Evolutionary conservation across 2,329 filamentous ascomycete species (phyloP).

Genomic region (Berkeleyomyces rouxiae): DNA sequence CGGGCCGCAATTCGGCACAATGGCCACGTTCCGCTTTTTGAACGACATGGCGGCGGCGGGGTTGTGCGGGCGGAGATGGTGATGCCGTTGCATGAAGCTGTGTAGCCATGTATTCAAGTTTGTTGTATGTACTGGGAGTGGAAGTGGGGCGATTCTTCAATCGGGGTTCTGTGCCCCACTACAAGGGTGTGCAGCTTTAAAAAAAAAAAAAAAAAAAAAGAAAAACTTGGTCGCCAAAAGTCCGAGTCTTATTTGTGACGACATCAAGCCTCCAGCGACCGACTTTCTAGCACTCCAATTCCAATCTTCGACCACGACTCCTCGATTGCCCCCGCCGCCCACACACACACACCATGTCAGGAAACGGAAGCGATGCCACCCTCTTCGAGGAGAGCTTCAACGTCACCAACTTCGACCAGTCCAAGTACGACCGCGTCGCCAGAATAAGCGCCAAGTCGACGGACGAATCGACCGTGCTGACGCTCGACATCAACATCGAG

Average conservation of each 20-base stretch:
- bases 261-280: neutral
- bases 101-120: too few relatives aligned
- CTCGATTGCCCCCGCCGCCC: neutral
- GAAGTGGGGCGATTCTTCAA: slow-evolving; percentile 5
- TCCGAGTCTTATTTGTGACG: neutral
- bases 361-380: slow-evolving; percentile 63
- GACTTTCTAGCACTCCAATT: neutral
- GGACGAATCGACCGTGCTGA: slow-evolving; percentile 60
- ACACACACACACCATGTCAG: slow-evolving; percentile 23
- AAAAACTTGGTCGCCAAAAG: neutral
- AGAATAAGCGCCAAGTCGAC: slow-evolving; percentile 63
- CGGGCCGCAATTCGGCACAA: slow-evolving; percentile 22
- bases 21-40: slow-evolving; percentile 38
- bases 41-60: slow-evolving; percentile 33
- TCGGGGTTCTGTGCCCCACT: slow-evolving; percentile 1
- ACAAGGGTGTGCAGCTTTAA: slow-evolving; percentile 7
- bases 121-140: neutral
- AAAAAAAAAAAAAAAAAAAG: neutral
- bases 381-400: slow-evolving; percentile 90
- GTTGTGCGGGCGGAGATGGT: too few relatives aligned
- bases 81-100: too few relatives aligned
- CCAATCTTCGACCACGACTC: neutral
- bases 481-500: slow-evolving; percentile 86
- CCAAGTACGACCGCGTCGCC: slow-evolving; percentile 90
- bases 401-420: slow-evolving; percentile 59